These are phyloP conservation scores for Fomitopsis betulina DNA, from an alignment of 1,284 basidiomycete genomes.

Conservation along the genomic window DNA sequence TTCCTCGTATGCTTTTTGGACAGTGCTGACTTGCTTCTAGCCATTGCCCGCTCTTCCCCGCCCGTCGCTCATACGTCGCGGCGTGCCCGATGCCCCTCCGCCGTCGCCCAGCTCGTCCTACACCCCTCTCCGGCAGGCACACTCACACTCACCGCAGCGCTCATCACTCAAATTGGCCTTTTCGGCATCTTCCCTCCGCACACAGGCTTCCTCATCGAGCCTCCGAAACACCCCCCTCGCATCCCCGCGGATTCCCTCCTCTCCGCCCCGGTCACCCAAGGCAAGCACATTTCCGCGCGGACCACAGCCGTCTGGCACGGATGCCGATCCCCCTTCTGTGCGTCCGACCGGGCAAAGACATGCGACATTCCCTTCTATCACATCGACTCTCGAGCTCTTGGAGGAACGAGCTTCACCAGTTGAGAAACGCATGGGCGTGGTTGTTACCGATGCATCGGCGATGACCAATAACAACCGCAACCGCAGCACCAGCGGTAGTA, in stretches of 20 bases:
- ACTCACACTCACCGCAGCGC: background rate
- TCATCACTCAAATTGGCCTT: background rate
- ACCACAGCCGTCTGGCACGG: constrained; percentile 5
- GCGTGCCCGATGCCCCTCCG: constrained; percentile 6
- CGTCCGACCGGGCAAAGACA: constrained; percentile 14
- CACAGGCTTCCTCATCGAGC: background rate
- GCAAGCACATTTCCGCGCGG: constrained; percentile 12
- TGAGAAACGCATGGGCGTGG: constrained; percentile 24
- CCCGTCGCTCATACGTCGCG: constrained; percentile 4
- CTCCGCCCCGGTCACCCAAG: constrained; percentile 10
- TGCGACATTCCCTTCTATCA: constrained; percentile 27
- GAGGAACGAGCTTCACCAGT: constrained; percentile 23
- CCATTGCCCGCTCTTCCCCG: constrained; percentile 8
- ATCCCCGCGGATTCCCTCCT: constrained; percentile 11
- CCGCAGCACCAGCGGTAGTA: constrained; percentile 9
- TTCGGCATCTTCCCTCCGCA: background rate
- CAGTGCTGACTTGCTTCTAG: constrained; percentile 4
- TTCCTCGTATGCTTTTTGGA: background rate
- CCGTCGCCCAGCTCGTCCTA: constrained; percentile 6
- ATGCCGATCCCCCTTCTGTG: constrained; percentile 1
- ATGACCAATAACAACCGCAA: background rate
- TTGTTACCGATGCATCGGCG: constrained; percentile 14
- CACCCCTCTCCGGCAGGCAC: background rate
- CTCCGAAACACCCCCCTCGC: constrained; percentile 13
- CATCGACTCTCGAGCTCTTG: constrained; percentile 26